Base-by-base conservation (phyloP, 2,329 filamentous ascomycete species). In the Penicillium aurantiogriseum region DNA sequence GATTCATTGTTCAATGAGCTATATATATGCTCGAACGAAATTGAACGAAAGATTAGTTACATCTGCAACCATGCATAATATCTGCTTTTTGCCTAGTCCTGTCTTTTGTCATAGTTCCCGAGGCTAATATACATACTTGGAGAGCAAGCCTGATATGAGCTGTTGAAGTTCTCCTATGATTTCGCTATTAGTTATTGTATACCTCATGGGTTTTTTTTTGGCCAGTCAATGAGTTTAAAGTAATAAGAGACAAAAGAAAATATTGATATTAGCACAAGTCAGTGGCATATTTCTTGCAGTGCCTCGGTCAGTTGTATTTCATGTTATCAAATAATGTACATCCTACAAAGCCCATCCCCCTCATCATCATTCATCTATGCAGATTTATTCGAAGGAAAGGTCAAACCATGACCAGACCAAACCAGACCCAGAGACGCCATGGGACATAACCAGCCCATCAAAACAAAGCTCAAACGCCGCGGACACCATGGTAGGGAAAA, bases 281-380 rank as follows among this genome's bases (percentile, higher is more conserved):
- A 40, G 39, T 31, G 46, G 54, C 49, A 46, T 57, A 19, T 35
- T 29, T 21, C 35, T 27, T 57, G 48, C 44, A 51, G 39, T 53
- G 48, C 36, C 48, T 53, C 23, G 52, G 45, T 45, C 54, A 44
- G 57, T 36, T 63, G 58, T 62, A 55, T 53, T 43, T 39, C 42
- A 47, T 60, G 60, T 56, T 65, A 57, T 67, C 56, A 65, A 67
- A 47, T 67, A 67, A 63, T 67, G 53, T 67, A 67, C 65, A 67
- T 57, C 58, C 60, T 64, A 64, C 55, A 58, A 54, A 57, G n/a
- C 13, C 45, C 45, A 45, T 53, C 49, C 55, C 54, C 62, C 58
- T 40, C 40, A 44, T 65, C 64, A 61, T 64, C 64, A 66, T 63
- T 67, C 65, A 66, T 66, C 65, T 67, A 67, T 67, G 65, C 65